Conservation (phyloP, 2,329 filamentous ascomycete genomes). For the Aspergillus floridensis region DNA sequence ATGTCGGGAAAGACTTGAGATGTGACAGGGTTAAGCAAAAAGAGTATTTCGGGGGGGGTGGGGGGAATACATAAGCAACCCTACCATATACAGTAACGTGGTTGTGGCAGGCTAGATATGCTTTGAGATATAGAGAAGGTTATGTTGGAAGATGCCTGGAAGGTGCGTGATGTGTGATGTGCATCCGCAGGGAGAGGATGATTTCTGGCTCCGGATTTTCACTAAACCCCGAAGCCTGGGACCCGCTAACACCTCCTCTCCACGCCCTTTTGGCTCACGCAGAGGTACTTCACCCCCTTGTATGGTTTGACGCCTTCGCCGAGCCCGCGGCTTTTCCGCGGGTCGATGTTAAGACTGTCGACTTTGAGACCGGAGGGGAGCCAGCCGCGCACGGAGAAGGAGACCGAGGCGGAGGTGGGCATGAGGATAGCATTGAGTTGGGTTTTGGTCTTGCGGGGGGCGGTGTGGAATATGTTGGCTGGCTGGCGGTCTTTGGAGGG, state of each 20-base stretch:
- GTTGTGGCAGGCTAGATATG: no score
- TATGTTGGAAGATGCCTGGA: no score
- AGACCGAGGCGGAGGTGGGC: slow-evolving; percentile 73
- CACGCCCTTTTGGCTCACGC: slow-evolving; percentile 60
- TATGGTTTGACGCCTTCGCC: slow-evolving; percentile 90
- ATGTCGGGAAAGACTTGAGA: background rate
- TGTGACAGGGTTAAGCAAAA: background rate
- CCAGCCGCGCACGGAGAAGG: slow-evolving; percentile 62
- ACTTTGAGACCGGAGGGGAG: slow-evolving; percentile 63
- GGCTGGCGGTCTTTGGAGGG: slow-evolving; percentile 9
- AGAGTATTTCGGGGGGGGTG: background rate
- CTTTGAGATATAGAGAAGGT: no score
- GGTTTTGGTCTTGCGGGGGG: slow-evolving; percentile 38
- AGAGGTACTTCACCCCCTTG: slow-evolving; percentile 97
- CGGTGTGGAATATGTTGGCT: slow-evolving; percentile 24
- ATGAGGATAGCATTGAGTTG: slow-evolving; percentile 73
- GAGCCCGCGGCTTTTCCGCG: slow-evolving; percentile 79
- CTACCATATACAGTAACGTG: background rate
- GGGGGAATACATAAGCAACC: background rate
- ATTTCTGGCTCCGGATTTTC: no score
- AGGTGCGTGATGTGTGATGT: no score
- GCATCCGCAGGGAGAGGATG: no score
- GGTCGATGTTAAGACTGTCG: slow-evolving; percentile 60
- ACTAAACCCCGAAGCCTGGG: no score
- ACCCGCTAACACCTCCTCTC: slow-evolving; percentile 35